Evolutionary conservation across 176 grass and related monocot species (phyloP).

Genomic region (Zea mays): Zm-B73-REFERENCE-NAM-5.0 NC_050103.1:112612501-112613000

Average conservation of each 20-base stretch:
- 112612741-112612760: slow-evolving; percentile 70
- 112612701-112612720: slow-evolving; percentile 62
- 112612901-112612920: slow-evolving; percentile 46
- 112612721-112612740: slow-evolving; percentile 56
- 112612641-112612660: slow-evolving; percentile 3
- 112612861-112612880: slow-evolving; percentile 43
- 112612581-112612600: slow-evolving; percentile 48
- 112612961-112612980: slow-evolving; percentile 24
- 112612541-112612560: neutral
- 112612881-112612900: slow-evolving; percentile 40
- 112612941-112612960: slow-evolving; percentile 51
- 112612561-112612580: slow-evolving; percentile 20
- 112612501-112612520: neutral
- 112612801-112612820: slow-evolving; percentile 54
- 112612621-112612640: slow-evolving; percentile 35
- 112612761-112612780: slow-evolving; percentile 65
- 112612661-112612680: slow-evolving; percentile 41
- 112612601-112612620: slow-evolving; percentile 52
- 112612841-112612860: slow-evolving; percentile 22
- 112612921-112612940: slow-evolving; percentile 51
- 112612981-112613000: neutral
- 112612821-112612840: slow-evolving; percentile 61
- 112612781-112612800: slow-evolving; percentile 42
- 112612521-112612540: neutral
- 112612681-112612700: slow-evolving; percentile 46